A percentile compares a stretch with the other conserved stretches of the same genome.
These are phyloP conservation scores for Eucalyptus caleyi DNA, from an alignment of 345 rosid species.

Conservation along the genomic window DNA sequence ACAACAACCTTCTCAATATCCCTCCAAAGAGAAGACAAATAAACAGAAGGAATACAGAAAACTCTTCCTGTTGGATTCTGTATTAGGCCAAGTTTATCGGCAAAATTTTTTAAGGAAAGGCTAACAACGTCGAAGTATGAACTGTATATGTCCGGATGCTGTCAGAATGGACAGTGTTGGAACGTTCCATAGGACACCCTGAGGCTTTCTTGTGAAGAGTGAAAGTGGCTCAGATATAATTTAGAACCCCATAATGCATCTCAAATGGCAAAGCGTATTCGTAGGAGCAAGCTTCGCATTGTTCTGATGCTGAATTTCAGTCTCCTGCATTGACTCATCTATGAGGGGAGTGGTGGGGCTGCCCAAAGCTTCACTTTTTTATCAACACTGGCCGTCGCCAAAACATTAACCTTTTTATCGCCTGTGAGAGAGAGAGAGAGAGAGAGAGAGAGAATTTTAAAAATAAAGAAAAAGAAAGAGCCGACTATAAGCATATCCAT, in stretches of 20 bases:
- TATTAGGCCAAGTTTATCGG: not conserved
- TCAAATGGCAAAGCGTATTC: not conserved
- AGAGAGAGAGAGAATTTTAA: not conserved
- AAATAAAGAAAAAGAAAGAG: not conserved
- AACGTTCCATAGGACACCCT: not conserved
- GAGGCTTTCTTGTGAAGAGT: not conserved
- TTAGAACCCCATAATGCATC: not conserved
- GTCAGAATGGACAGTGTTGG: not conserved
- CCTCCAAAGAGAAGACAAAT: not conserved
- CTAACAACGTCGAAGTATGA: not conserved
- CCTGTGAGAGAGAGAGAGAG: slow-evolving; percentile 7
- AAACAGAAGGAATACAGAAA: not conserved
- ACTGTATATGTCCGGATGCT: not conserved
- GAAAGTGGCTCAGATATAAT: not conserved
- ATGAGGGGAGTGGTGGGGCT: slow-evolving; percentile 27
- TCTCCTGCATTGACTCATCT: not conserved
- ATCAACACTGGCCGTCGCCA: slow-evolving; percentile 73
- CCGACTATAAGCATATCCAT: not conserved
- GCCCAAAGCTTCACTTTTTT: slow-evolving; percentile 93
- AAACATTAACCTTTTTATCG: slow-evolving; percentile 23
- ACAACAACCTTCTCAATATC: not conserved
- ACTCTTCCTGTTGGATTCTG: not conserved
- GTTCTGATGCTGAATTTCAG: not conserved
- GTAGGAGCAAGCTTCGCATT: not conserved
- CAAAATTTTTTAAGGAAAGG: not conserved